Conservation (phyloP, 1,284 basidiomycete species). For the Leccinum subfulvum region DNA sequence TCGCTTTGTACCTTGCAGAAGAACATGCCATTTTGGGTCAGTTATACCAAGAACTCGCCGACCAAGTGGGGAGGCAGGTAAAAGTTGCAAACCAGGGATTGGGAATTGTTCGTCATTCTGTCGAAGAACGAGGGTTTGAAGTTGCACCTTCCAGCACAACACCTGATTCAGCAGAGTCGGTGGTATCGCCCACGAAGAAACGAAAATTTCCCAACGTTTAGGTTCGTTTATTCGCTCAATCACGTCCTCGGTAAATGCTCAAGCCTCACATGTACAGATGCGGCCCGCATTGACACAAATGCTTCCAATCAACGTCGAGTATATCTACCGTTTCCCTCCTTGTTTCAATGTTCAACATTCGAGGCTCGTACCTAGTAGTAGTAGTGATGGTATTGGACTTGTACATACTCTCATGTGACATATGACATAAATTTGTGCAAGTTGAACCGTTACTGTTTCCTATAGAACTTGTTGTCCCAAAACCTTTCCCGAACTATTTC, state of each 20-base stretch:
- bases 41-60: background rate
- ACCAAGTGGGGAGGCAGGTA: background rate
- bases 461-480: too few species aligned
- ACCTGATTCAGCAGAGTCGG: background rate
- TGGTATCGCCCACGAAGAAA: background rate
- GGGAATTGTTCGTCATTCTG: background rate
- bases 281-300: background rate
- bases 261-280: background rate
- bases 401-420: background rate
- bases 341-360: too few species aligned
- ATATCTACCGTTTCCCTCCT: too few species aligned
- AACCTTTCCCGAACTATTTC: too few species aligned
- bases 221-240: background rate
- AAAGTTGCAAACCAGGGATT: background rate
- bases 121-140: background rate
- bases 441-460: too few species aligned
- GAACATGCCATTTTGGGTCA: background rate
- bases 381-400: background rate
- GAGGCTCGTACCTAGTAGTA: too few species aligned
- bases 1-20: background rate
- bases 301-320: background rate
- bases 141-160: background rate
- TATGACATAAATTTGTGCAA: background rate
- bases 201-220: background rate
- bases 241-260: background rate